Conservation (phyloP, 306 rosid species). For the Dalbergia cochinchinensis region DNA sequence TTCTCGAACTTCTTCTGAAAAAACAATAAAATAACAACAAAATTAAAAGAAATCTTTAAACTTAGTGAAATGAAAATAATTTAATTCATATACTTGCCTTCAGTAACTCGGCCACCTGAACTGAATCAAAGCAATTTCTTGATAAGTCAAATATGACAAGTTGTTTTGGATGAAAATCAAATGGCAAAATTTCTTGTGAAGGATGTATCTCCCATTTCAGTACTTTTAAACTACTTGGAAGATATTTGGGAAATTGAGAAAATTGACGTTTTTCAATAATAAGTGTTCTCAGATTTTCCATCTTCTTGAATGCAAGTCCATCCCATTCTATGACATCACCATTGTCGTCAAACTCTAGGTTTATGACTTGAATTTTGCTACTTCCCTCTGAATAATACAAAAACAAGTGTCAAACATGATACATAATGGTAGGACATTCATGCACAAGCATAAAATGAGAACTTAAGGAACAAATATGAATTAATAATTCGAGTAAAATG, state of each 20-base stretch:
- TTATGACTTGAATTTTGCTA: no score
- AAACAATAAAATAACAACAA: no score
- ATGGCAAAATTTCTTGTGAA: background rate
- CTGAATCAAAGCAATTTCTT: background rate
- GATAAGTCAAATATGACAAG: background rate
- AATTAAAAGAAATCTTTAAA: no score
- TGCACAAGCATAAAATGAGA: no score
- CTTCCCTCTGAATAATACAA: background rate
- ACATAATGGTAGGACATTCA: no score
- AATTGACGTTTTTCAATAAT: background rate
- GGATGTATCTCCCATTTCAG: background rate
- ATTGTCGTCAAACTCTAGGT: no score
- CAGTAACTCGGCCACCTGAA: background rate
- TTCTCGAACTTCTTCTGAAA: no score
- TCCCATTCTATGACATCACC: background rate
- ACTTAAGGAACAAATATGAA: no score
- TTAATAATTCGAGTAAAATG: no score
- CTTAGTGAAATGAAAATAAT: no score
- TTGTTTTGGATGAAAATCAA: background rate
- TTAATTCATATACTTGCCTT: no score
- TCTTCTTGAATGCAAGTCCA: background rate
- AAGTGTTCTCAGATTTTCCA: background rate
- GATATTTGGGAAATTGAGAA: background rate
- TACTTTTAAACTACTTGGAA: conserved; percentile 16
- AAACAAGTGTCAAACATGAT: no score